Percentiles rank a stretch among this genome's conserved stretches.
Evolutionary conservation across 371 early-diverging fungal species (phyloP).

Genomic region (Mortierella sp.): DNA sequence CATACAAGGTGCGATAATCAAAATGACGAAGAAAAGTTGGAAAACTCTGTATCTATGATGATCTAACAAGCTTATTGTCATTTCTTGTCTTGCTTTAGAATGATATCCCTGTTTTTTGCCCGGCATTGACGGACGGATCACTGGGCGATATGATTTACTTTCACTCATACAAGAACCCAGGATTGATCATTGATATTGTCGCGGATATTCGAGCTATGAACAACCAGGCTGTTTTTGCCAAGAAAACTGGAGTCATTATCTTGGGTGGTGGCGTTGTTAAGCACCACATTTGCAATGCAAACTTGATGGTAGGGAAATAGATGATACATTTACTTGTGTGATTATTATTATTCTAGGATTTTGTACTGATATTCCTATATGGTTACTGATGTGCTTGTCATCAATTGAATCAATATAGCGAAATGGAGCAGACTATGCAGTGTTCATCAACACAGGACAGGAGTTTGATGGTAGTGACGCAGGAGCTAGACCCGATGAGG

Average conservation of each 20-base stretch:
- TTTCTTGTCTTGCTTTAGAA: slow-evolving; percentile 75
- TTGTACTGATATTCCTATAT: too few species aligned
- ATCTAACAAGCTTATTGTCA: background rate
- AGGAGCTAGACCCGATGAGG: slow-evolving; percentile 99
- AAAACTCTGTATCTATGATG: too few species aligned
- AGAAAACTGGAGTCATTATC: slow-evolving; percentile 98
- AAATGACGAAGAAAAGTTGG: background rate
- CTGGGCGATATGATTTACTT: slow-evolving; percentile 99
- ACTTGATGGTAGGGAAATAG: slow-evolving; percentile 85
- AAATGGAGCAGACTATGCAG: slow-evolving; percentile 99
- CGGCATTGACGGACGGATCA: slow-evolving; percentile 99
- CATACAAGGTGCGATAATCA: slow-evolving; percentile 71
- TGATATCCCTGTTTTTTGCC: slow-evolving; percentile 98
- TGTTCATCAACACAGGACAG: slow-evolving; percentile 98
- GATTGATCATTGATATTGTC: slow-evolving; percentile 95
- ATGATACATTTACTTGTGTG: too few species aligned
- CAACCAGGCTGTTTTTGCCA: slow-evolving; percentile 92
- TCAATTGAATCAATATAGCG: slow-evolving; percentile 66
- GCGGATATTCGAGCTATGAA: slow-evolving; percentile 97
- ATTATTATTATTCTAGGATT: too few species aligned
- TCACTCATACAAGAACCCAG: slow-evolving; percentile 95
- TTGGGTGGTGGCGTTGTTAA: slow-evolving; percentile 99
- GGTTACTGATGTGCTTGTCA: too few species aligned
- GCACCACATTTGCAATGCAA: slow-evolving; percentile 99
- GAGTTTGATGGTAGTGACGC: slow-evolving; percentile 99